These are phyloP conservation scores for Pleurotus eryngii DNA, from an alignment of 768 basidiomycete genomes.

Conservation along the genomic window DNA sequence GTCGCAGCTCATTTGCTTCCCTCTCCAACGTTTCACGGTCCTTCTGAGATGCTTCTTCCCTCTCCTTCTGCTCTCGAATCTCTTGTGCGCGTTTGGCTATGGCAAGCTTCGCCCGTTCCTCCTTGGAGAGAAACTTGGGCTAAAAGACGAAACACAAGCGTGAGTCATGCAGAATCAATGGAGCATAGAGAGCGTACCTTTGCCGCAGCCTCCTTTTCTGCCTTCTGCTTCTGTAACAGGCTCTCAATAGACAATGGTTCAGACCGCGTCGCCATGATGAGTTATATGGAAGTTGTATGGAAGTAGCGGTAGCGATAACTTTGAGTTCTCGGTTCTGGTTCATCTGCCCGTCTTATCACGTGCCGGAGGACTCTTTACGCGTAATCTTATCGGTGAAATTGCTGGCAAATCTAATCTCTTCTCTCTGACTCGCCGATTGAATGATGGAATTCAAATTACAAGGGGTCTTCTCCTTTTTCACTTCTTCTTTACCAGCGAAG, in stretches of 20 bases:
- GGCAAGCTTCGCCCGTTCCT: conserved; percentile 85
- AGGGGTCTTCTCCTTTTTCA: background rate
- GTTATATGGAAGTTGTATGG: too few species aligned
- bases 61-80: conserved; percentile 67
- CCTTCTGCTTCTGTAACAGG: conserved; percentile 81
- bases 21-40: conserved; percentile 74
- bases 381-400: background rate
- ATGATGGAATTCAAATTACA: background rate
- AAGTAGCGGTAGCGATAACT: too few species aligned
- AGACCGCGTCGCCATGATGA: conserved; percentile 41
- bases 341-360: too few species aligned
- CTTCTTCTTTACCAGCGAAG: background rate
- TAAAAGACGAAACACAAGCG: conserved; percentile 28
- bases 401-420: background rate
- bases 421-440: background rate
- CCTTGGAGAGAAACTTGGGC: conserved; percentile 94
- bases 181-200: conserved; percentile 50
- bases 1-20: conserved; percentile 66
- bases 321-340: too few species aligned
- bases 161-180: conserved; percentile 4
- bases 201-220: conserved; percentile 84
- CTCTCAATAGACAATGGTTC: conserved; percentile 89
- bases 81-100: conserved; percentile 85
- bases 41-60: conserved; percentile 53
- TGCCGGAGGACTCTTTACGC: background rate